Evolutionary conservation across 768 basidiomycete species (phyloP), one percentile per base, ranked within the genome.

Genomic region (Lactifluus subvellereus): DNA sequence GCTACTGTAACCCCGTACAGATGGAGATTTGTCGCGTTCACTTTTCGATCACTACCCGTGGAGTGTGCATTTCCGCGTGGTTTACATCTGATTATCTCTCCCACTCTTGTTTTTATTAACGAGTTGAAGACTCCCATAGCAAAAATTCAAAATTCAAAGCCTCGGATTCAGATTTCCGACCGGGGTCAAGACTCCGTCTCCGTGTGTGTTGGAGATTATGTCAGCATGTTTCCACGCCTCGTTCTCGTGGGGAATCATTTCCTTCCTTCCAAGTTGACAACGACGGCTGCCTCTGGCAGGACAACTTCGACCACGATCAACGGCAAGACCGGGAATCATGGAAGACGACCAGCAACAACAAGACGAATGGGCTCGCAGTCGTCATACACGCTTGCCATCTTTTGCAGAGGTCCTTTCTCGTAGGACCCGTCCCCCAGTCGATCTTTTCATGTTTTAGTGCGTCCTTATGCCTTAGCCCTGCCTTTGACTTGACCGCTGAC

Each of bases 361-460:
- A 67, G 88, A 91, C 74, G 89, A 91, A 69, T 89, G 86, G 87
- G 80, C 82, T 5, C 79, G 75, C 65, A 84, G 78, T 72, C 84
- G 89, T 74, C 81, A 81, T 76, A 84, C 89, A 71, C 83, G 90
- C 70, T 80, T 93, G 14, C 91, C 90, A n/a, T 87, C 91, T 35
- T 91, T 93, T 70, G 84, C 86, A 27, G 94, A 98, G 78, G 94
- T 98, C 53, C 82, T 98, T 33, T 90, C 90, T 20, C 82, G 96
- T 69, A 82, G 89, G 71, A 97, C 96, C 38, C 78, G 91, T 64
- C 93, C 97, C 0, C 97, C 97, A 20, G 93, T 99, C 37, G 97
- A 99, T 78, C 81, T 99, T 58, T 99, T 97, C 80, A 96, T 95
- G 89, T 96, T 97, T 79, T 96, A 96, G 94, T 97, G 72, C 75